phyloP scores from a whole-genome alignment of 495 filamentous ascomycete genomes.

The Tuber calosporum region DNA sequence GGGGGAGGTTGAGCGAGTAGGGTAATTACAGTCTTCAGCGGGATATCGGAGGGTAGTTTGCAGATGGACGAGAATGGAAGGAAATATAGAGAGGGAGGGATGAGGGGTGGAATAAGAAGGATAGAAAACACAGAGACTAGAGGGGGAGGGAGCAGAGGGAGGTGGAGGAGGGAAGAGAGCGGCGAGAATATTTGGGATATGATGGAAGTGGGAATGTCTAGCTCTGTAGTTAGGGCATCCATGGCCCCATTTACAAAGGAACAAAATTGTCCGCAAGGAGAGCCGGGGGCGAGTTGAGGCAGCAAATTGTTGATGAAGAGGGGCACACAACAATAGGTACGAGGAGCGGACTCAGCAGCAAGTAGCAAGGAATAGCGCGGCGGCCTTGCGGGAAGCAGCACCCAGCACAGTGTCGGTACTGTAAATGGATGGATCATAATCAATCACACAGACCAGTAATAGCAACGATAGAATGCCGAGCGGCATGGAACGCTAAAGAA shows the following conservation, averaged over 20 bases:
- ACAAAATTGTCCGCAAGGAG: constrained; percentile 13
- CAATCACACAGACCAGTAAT: constrained; percentile 1
- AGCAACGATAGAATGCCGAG: neutral
- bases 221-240: constrained; percentile 13
- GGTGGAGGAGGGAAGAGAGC: constrained; percentile 19
- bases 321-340: neutral
- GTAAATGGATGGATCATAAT: neutral
- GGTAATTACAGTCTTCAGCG: neutral
- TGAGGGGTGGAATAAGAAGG: constrained; percentile 5
- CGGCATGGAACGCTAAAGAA: neutral
- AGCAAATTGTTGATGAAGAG: neutral
- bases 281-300: neutral
- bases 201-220: constrained; percentile 15
- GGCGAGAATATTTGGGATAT: constrained; percentile 13
- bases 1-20: constrained; percentile 8
- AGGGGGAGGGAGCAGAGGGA: constrained; percentile 17
- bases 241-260: constrained; percentile 11
- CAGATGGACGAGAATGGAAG: constrained; percentile 6
- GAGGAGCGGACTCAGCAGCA: constrained; percentile 3
- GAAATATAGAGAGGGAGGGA: constrained; percentile 6
- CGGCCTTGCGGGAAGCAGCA: constrained; percentile 4
- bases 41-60: constrained; percentile 4
- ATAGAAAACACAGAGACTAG: neutral
- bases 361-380: neutral
- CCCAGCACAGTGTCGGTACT: neutral